Evolutionary conservation across 805 yeast genomes (phyloP), one percentile per base, ranked within the genome.

Genomic region (Yueomyces sp.): DNA sequence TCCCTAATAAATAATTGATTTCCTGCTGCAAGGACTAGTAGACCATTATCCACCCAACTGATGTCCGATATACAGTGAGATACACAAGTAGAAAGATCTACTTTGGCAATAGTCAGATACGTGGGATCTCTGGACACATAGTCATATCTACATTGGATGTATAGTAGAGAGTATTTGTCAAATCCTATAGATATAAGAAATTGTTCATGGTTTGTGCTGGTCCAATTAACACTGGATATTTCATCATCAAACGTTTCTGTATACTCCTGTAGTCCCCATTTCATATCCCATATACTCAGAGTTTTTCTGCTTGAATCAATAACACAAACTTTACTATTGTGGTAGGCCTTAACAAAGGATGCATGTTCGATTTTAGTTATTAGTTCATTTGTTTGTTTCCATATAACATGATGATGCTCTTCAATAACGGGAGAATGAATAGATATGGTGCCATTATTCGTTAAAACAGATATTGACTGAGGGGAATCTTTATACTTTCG

Each of bases 1-100:
- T 86, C 94, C 46, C 84, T 84, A 34, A 88, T 70, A 52, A 83
- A 87, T 40, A 88, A 71, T 57, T 88, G 96, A 60, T 88, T 88
- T 0, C 96, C 96, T n/a, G 90, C 70, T 3, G 92, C 96, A 44
- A 85, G 76, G 1, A 85, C 88, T 43, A 88, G 69, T 19, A 78
- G 72, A 2, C 94, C 95, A 52, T 80, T 77, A 40, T 73, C 70
- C 49, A 90, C 65, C 96, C 96, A 90, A 11, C 81, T 69, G 12
- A 94, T 81, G 57, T 88, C 96, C 4, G 95, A 95, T 46, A 88
- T 86, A 12, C 68, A 69, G 56, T 87, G 95, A 0, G 83, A 66
- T 0, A 96, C 86, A 53, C 73, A 82, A 33, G 70, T 70, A 1
- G 77, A 67, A 3, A 88, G 75, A 52, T 81, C 87, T 38, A 86